Conservation (phyloP, 192 early-diverging fungal genomes). For the Thamnidium elegans region DNA sequence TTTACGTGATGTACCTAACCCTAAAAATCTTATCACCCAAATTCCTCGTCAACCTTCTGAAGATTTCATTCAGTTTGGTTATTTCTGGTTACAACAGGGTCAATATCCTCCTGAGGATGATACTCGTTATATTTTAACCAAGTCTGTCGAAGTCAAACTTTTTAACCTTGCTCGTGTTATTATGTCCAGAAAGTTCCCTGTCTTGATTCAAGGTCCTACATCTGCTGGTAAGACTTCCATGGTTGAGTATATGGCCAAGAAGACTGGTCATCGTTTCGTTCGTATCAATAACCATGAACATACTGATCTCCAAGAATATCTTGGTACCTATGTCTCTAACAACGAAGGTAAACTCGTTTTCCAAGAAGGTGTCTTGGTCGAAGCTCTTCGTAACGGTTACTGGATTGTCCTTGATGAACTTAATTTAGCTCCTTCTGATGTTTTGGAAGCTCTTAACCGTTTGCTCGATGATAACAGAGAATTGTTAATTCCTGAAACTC, state of each 20-base stretch:
- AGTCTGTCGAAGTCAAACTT: conserved; percentile 85
- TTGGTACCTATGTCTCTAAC: conserved; percentile 89
- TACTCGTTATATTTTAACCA: conserved; percentile 78
- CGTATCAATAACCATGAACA: conserved; percentile 99
- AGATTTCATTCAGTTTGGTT: conserved; percentile 71
- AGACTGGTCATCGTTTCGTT: conserved; percentile 91
- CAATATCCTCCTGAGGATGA: conserved; percentile 36
- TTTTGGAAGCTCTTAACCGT: conserved; percentile 96
- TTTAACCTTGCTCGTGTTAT: conserved; percentile 85
- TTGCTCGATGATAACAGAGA: conserved; percentile 97
- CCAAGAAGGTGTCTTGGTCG: conserved; percentile 93
- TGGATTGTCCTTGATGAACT: conserved; percentile 99
- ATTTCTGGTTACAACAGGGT: conserved; percentile 80
- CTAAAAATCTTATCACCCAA: conserved; percentile 52
- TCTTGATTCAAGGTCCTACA: conserved; percentile 97
- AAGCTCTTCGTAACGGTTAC: conserved; percentile 89
- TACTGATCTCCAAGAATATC: conserved; percentile 97
- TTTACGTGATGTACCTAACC: conserved; percentile 55
- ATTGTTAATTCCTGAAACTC: conserved; percentile 93
- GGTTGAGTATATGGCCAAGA: conserved; percentile 92
- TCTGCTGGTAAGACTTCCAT: conserved; percentile 98
- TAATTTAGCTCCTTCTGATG: conserved; percentile 97
- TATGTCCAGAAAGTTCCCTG: conserved; percentile 86
- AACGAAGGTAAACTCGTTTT: conserved; percentile 83
- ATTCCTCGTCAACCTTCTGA: conserved; percentile 53